Percentiles rank a stretch among this genome's conserved stretches.
Evolutionary conservation across 257 asterid species (phyloP).

Genomic region (Pogostemon cablin): DNA sequence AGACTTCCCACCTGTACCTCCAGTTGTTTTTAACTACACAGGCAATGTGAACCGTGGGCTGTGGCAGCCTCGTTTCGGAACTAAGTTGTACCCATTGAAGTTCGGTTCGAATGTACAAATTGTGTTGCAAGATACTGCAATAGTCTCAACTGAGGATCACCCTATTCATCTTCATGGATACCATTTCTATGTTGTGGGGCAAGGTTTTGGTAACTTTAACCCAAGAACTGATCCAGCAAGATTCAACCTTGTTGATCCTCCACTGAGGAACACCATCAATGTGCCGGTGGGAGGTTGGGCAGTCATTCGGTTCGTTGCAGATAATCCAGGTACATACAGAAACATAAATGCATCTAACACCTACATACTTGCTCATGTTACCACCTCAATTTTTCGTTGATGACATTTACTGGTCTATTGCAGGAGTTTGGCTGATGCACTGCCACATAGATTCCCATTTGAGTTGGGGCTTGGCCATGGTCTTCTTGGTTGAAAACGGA

Average conservation of each 20-base stretch:
- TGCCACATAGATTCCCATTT: constrained; percentile 80
- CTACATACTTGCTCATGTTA: not conserved
- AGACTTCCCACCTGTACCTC: constrained; percentile 63
- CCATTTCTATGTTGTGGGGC: constrained; percentile 67
- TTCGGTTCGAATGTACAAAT: constrained; percentile 55
- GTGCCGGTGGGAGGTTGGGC: constrained; percentile 79
- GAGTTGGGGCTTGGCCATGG: constrained; percentile 64
- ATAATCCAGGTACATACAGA: constrained; percentile 59
- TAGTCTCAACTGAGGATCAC: constrained; percentile 63
- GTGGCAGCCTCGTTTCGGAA: constrained; percentile 58
- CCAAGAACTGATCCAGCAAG: constrained; percentile 42
- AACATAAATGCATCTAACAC: not conserved
- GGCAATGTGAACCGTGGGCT: constrained; percentile 55
- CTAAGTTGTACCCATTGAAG: constrained; percentile 56
- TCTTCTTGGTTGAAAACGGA: constrained; percentile 71
- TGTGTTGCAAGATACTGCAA: constrained; percentile 66
- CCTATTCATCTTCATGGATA: constrained; percentile 71
- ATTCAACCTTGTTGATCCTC: constrained; percentile 69
- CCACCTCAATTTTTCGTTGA: not conserved
- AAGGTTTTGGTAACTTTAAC: constrained; percentile 71
- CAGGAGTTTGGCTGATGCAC: constrained; percentile 82
- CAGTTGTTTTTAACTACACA: constrained; percentile 53
- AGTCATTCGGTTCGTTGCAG: constrained; percentile 63
- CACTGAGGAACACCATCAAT: constrained; percentile 56
- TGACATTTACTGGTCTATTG: not conserved